Conservation (phyloP, 257 asterid species). For the Salvia splendens region DNA sequence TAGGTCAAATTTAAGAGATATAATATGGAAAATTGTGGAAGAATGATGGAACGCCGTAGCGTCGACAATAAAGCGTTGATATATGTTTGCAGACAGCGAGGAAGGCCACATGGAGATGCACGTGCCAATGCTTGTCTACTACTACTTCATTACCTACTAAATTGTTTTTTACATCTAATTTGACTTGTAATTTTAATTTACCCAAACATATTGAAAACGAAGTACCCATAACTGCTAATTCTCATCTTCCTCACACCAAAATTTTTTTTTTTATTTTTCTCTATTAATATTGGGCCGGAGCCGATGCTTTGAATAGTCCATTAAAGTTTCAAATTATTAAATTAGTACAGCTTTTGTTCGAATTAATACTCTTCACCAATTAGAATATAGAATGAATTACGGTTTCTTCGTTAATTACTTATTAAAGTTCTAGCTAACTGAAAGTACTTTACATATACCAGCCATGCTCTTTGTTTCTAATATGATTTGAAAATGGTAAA, state of each 20-base stretch:
- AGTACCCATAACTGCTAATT: conserved; percentile 23
- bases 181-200: conserved; percentile 10
- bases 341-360: no score
- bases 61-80: not conserved
- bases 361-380: no score
- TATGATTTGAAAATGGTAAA: no score
- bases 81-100: conserved; percentile 28
- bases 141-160: conserved; percentile 6
- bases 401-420: no score
- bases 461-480: not conserved
- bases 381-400: no score
- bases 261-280: not conserved
- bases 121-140: conserved; percentile 12
- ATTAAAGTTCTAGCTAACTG: no score
- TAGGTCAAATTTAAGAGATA: no score
- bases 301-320: not conserved
- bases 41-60: conserved; percentile 17
- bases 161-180: conserved; percentile 20
- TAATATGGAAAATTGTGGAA: not conserved
- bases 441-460: no score
- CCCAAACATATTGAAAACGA: not conserved
- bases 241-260: not conserved
- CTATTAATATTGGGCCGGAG: not conserved
- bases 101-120: conserved; percentile 39
- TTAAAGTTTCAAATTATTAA: no score